Conservation (phyloP, 352 stramenopile species). For the Paralagenidium karlingii region DNA sequence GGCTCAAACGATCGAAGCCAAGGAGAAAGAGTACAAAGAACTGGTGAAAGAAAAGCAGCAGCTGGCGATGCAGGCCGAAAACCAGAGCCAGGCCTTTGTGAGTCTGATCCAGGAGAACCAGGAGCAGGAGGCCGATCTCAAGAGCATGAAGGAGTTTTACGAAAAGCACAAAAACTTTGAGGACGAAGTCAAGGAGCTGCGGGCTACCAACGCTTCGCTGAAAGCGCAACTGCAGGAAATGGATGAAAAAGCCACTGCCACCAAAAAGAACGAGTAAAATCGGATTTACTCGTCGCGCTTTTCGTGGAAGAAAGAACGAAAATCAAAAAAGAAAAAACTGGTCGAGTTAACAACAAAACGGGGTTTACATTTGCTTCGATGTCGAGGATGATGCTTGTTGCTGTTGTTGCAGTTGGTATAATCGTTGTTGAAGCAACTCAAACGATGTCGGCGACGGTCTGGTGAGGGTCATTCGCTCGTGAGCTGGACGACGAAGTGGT, state of each 20-base stretch:
- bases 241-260: slow-evolving; percentile 77
- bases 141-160: slow-evolving; percentile 24
- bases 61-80: slow-evolving; percentile 62
- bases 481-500: too few relatives aligned
- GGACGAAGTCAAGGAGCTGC: slow-evolving; percentile 33
- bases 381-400: too few relatives aligned
- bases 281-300: too few relatives aligned
- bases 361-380: too few relatives aligned
- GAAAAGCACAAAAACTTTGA: slow-evolving; percentile 24
- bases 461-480: too few relatives aligned
- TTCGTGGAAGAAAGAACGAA: slow-evolving; percentile 2
- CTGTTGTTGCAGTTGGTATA: too few relatives aligned
- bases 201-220: slow-evolving; percentile 46
- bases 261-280: slow-evolving; percentile 79
- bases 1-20: slow-evolving; percentile 19
- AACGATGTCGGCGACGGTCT: too few relatives aligned
- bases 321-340: too few relatives aligned
- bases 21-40: slow-evolving; percentile 23
- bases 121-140: too few relatives aligned
- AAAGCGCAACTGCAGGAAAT: slow-evolving; percentile 77
- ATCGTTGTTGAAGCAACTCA: too few relatives aligned
- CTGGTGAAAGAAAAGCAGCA: slow-evolving; percentile 62
- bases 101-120: slow-evolving; percentile 72
- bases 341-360: too few relatives aligned
- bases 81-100: slow-evolving; percentile 64